Evolutionary conservation across 2,329 filamentous ascomycete genomes (phyloP).

Genomic region (Penicillium sp.): DNA sequence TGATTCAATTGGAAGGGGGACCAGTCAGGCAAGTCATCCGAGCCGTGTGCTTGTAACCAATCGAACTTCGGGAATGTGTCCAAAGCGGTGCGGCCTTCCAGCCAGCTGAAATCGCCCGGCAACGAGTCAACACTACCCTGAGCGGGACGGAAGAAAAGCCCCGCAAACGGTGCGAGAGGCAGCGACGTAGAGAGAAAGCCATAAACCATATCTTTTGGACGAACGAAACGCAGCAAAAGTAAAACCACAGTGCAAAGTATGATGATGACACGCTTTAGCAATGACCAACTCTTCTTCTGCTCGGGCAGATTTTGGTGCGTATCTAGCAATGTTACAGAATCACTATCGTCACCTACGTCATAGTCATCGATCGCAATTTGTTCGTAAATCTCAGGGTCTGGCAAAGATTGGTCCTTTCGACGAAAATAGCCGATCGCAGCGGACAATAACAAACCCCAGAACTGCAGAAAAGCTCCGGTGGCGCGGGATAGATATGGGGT

Average conservation of each 20-base stretch:
- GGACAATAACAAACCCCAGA: conserved; percentile 10
- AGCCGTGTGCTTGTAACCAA: conserved; percentile 11
- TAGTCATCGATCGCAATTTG: conserved; percentile 20
- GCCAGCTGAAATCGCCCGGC: conserved; percentile 14
- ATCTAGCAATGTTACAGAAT: conserved; percentile 10
- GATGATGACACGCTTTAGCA: conserved; percentile 7
- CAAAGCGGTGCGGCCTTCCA: conserved; percentile 12
- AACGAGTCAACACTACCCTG: conserved; percentile 4
- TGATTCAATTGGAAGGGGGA: conserved; percentile 14
- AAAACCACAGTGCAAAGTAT: conserved; percentile 4
- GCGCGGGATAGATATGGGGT: conserved; percentile 13
- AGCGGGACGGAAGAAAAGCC: conserved; percentile 3
- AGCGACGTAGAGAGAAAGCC: conserved; percentile 20
- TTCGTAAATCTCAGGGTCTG: conserved; percentile 20
- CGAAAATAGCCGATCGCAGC: conserved; percentile 1
- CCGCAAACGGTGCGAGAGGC: conserved; percentile 18
- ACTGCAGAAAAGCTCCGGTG: conserved; percentile 8
- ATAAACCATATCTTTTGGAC: conserved; percentile 17
- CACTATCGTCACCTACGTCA: conserved; percentile 12
- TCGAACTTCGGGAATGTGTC: conserved; percentile 16
- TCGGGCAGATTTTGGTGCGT: not conserved
- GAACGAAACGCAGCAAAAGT: conserved; percentile 12
- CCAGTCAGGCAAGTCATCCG: conserved; percentile 10
- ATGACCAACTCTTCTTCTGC: not conserved
- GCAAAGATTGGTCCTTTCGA: conserved; percentile 2